These are phyloP conservation scores for Taphrina confusa DNA, from an alignment of 1,139 yeast species.

Conservation along the genomic window DNA sequence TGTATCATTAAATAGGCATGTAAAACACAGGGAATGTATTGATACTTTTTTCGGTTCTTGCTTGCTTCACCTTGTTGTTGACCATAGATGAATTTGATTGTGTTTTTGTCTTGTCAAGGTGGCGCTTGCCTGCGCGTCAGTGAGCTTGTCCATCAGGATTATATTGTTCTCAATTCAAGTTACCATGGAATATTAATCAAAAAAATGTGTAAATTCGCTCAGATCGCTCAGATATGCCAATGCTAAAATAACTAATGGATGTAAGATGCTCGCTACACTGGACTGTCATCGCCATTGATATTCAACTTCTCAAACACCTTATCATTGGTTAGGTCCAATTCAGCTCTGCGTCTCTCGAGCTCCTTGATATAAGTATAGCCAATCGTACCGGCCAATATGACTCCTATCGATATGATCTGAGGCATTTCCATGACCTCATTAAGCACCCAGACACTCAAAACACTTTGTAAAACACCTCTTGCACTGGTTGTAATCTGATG, in stretches of 20 bases:
- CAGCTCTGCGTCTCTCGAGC: conserved; percentile 11
- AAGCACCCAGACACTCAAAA: conserved; percentile 33
- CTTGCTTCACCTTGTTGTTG: too few relatives aligned
- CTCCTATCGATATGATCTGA: conserved; percentile 25
- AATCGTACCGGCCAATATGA: conserved; percentile 35
- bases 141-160: too few relatives aligned
- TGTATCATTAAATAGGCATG: conserved; percentile 17
- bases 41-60: too few relatives aligned
- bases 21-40: conserved; percentile 6
- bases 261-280: not conserved
- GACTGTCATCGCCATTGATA: not conserved
- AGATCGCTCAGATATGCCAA: conserved; percentile 3
- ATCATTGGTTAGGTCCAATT: not conserved
- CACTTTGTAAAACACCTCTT: conserved; percentile 35
- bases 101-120: too few relatives aligned
- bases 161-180: too few relatives aligned
- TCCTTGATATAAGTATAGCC: conserved; percentile 28
- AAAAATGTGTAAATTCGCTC: too few relatives aligned
- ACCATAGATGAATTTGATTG: too few relatives aligned
- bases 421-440: conserved; percentile 29
- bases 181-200: too few relatives aligned
- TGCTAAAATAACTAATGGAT: not conserved
- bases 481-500: conserved; percentile 36
- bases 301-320: conserved; percentile 1
- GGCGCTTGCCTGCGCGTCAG: too few relatives aligned